Evolutionary conservation across 139 green algal species (phyloP).

Genomic region (Gonium pectorale): DNA sequence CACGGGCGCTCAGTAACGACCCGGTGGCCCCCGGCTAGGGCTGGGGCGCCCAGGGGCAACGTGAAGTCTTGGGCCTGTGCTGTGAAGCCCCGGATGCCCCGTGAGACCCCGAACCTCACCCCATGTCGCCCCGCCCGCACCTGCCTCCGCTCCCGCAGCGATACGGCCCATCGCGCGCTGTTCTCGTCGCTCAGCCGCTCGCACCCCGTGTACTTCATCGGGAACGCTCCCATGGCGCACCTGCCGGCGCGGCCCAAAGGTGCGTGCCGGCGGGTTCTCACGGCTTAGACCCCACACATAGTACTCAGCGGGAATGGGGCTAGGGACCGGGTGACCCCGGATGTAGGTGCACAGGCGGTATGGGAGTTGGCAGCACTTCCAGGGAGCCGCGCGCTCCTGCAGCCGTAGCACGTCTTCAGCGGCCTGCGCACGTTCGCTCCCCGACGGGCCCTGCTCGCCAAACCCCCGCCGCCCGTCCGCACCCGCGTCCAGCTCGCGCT

Average conservation of each 20-base stretch:
- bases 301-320: background rate
- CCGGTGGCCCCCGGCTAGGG: no score
- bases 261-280: background rate
- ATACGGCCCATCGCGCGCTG: slow-evolving; percentile 52
- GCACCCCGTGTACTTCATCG: slow-evolving; percentile 55
- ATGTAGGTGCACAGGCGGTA: background rate
- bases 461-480: background rate
- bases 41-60: no score
- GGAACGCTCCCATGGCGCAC: slow-evolving; percentile 58
- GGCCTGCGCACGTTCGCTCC: background rate
- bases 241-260: background rate
- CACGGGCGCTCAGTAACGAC: no score
- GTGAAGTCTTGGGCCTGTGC: no score
- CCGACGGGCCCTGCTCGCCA: background rate
- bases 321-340: background rate
- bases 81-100: no score
- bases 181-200: slow-evolving; percentile 7
- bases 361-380: background rate
- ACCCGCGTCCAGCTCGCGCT: background rate
- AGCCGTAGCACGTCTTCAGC: background rate
- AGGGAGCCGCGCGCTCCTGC: background rate
- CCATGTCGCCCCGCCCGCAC: no score
- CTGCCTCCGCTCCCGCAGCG: slow-evolving; percentile 14
- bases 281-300: background rate
- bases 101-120: background rate